Conservation (phyloP, 2,329 filamentous ascomycete genomes). For the Cordyceps fumosorosea region DNA sequence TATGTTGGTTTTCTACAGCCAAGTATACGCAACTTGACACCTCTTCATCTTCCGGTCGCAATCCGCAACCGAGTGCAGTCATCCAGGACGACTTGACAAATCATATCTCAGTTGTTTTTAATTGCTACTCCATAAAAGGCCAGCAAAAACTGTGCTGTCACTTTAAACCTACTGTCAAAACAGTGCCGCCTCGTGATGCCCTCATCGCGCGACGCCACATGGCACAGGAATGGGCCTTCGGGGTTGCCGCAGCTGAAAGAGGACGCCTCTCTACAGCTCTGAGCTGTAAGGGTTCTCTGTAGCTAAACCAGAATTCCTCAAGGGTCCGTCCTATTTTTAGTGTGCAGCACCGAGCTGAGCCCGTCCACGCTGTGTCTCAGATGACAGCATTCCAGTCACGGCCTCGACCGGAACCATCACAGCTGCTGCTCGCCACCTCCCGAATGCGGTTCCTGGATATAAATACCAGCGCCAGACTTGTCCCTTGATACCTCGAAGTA, state of each 20-base stretch:
- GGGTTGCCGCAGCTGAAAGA: neutral
- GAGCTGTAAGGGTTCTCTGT: neutral
- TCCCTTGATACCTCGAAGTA: neutral
- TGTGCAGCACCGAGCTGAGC: neutral
- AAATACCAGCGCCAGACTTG: neutral
- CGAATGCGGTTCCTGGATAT: neutral
- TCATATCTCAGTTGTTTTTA: no score
- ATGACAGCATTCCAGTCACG: neutral
- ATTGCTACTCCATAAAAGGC: neutral
- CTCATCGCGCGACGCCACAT: neutral
- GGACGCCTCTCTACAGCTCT: neutral
- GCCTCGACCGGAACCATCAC: neutral
- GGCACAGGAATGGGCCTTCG: neutral
- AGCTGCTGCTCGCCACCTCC: neutral
- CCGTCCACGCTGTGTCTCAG: neutral
- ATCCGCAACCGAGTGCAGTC: no score
- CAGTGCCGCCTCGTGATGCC: neutral
- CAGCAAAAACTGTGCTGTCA: neutral
- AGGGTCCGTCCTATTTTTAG: conserved; percentile 1
- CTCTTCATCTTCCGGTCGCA: no score
- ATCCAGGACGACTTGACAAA: no score
- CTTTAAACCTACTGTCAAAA: neutral
- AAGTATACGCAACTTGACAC: no score
- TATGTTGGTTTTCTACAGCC: no score
- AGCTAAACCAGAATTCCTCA: neutral